A percentile compares a stretch with the other conserved stretches of the same genome.
phyloP scores from a whole-genome alignment of 2,329 filamentous ascomycete species.

The Pleoardoris graminearum region DNA sequence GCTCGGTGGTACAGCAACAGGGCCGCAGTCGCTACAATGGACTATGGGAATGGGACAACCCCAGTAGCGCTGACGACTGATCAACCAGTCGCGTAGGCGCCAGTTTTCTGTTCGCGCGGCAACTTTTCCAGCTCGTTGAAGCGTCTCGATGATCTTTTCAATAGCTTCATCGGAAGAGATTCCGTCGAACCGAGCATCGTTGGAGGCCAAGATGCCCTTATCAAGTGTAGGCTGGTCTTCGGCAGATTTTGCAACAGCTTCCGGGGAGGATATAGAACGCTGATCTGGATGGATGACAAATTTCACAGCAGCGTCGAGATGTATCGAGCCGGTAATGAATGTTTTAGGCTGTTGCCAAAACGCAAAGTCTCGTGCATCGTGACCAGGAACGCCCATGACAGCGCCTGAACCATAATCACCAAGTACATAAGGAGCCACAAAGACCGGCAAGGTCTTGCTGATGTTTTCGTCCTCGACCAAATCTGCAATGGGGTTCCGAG shows the following conservation, averaged over 20 bases:
- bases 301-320: conserved; percentile 58
- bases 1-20: conserved; percentile 75
- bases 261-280: conserved; percentile 8
- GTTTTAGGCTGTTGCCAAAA: conserved; percentile 77
- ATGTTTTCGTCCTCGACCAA: conserved; percentile 54
- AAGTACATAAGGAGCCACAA: conserved; percentile 81
- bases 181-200: conserved; percentile 67
- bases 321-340: neutral
- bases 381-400: conserved; percentile 89
- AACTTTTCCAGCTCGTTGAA: conserved; percentile 56
- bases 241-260: neutral
- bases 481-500: conserved; percentile 51
- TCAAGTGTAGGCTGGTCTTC: conserved; percentile 60
- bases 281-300: conserved; percentile 53
- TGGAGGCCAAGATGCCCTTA: conserved; percentile 68
- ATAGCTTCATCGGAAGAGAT: conserved; percentile 66
- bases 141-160: conserved; percentile 58
- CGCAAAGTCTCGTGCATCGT: conserved; percentile 75
- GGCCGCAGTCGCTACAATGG: conserved; percentile 75
- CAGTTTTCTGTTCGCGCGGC: conserved; percentile 71
- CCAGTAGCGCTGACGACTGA: conserved; percentile 93
- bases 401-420: conserved; percentile 85
- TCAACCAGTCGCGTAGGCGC: conserved; percentile 85
- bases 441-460: conserved; percentile 69
- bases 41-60: conserved; percentile 87